Base-by-base conservation (phyloP, 371 early-diverging fungal species). In the Quaeritorhiza haematococci region DNA sequence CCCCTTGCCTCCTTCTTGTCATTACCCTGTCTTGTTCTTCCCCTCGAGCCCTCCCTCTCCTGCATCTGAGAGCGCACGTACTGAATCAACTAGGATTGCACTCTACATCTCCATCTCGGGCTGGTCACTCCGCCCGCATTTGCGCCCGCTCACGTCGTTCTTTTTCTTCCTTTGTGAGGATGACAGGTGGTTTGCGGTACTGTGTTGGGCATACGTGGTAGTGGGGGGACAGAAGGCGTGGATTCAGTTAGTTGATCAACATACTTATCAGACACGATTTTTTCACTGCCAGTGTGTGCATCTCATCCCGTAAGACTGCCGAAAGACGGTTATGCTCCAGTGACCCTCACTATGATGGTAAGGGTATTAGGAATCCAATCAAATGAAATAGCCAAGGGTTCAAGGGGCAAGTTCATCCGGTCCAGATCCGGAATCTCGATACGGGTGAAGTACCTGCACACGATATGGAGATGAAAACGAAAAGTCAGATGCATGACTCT, bases 391-490 rank as follows among this genome's bases (percentile, higher is more conserved):
- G 17, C 1, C 13, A 56, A 38, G 10, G 44, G 50, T 17, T 54
- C 33, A 8, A 43, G 17, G n/a, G 44, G 45, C 33, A 46, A 3
- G 17, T 45, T 47, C 19, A 53, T 19, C n/a, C 66, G 23, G 7
- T 62, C 62, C 35, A 62, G 44, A 49, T 66, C 66, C 4, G 61
- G n/a, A 45, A 66, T 58, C 19, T 52, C 17, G 19, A 62, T 32
- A 1, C 50, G 41, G n/a, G 59, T 47, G 34, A 49, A 66, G 48
- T 66, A 64, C 35, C 65, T 64, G 33, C 23, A 47, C 30, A 33
- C 23, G 38, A 6, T 15, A 26, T n/a, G n/a, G n/a, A n/a, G n/a
- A n/a, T n/a, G n/a, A n/a, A n/a, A n/a, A n/a, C n/a, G n/a, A n/a
- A n/a, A n/a, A n/a, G n/a, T n/a, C n/a, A n/a, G n/a, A n/a, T n/a